Evolutionary conservation across 345 rosid species (phyloP), one percentile per base, ranked within the genome.

Genomic region (Populus pruinosa): DNA sequence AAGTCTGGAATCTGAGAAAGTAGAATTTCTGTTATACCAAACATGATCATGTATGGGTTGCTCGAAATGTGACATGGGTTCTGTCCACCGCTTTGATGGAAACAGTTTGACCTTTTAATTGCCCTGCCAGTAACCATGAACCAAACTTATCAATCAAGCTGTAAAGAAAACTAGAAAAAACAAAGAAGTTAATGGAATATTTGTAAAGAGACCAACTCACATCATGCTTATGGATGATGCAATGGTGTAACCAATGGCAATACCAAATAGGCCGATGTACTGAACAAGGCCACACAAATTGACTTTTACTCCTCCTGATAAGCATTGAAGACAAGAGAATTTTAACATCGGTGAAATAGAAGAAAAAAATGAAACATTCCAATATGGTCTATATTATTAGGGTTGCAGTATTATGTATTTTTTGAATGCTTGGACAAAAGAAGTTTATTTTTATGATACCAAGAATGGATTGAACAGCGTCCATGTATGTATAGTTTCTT

Each of bases 401-500:
- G 41, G 36, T 20, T 67, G 21, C 20, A 33, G 7, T 67, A 17
- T 36, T 67, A 0, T 36, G 13, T 20, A 33, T 36, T 67, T 9
- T 17, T 38, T 16, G 14, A 36, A 21, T 25, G 7, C 14, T 14
- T 64, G 18, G 16, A 23, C 5, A 21, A 36, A 67, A 20, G 0
- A 43, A 43, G 47, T 43, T 33, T 9, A 3, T 17, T n/a, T 33
- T 16, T 29, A 67, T 8, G n/a, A 20, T 74, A 86, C 91, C 89
- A n/a, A 88, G 80, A 71, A 81, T 81, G 67, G 86, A 69, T 69
- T 74, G 72, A 23, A 85, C 89, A 43, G 89, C 88, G 14, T 78
- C 89, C 75, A 74, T 83, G 74, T 85, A 88, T 61, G 83, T 83
- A 49, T 75, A 76, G 78, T 88, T 86, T 71, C 89, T 84, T 62